Evolutionary conservation across 768 basidiomycete species (phyloP), one percentile per base, ranked within the genome.

Genomic region (Pisolithus albus): DNA sequence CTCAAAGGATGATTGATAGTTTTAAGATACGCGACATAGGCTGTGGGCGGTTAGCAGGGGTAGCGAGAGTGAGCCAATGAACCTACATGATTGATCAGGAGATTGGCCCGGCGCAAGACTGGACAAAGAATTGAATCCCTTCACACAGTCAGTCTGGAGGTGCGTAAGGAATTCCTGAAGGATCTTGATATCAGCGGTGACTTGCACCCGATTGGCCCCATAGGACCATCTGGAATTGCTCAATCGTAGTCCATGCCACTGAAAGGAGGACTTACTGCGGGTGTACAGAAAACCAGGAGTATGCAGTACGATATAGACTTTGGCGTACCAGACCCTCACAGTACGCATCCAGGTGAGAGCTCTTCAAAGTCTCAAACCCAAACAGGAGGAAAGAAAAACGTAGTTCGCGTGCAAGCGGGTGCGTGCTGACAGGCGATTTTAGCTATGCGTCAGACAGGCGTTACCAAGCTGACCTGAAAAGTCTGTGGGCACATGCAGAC

Each of bases 241-340:
- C 49, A 26, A 56, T 38, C 41, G 46, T 34, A 40, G n/a, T 23
- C 47, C 44, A 37, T 24, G 26, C 4, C 26, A 26, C 5, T 30
- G 4, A 44, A 7, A 36, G 19, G n/a, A 4, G 36, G 41, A 61
- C 90, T 68, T 66, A 96, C 94, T 92, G 92, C 8, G 93, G 87
- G n/a, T 87, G 79, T 45, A 86, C 80, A n/a, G 86, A 73, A 70
- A 98, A 99, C 96, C 95, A 98, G 4, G 84, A 79, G 59, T 91
- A 90, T 2, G 92, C 92, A 2, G 84, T 79, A 5, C 70, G 67
- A 66, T 92, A 99, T 6, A 99, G 71, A 46, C 74, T 75, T 57
- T 89, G 81, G 39, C 96, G 80, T 30, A 92, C 69, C 19, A 76
- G 61, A 58, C 83, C 77, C 67, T 98, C 94, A 50, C 89, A 86